Conservation (phyloP, 805 yeast genomes). For the Lipomyces oligophaga region DNA sequence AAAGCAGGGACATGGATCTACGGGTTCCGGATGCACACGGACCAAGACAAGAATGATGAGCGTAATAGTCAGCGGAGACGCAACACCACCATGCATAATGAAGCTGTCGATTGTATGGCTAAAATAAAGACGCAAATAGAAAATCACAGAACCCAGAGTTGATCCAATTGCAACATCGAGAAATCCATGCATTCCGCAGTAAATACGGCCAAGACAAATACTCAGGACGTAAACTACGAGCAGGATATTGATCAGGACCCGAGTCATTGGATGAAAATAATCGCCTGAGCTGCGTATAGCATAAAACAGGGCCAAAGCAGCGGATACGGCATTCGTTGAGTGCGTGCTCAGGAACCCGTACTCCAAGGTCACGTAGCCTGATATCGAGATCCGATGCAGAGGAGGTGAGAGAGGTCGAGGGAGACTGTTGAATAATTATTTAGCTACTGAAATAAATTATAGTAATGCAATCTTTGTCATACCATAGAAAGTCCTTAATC, state of each 20-base stretch:
- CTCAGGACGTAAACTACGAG: constrained; percentile 53
- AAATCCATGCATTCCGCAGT: constrained; percentile 97
- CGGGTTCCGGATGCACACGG: constrained; percentile 73
- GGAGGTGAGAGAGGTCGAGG: constrained; percentile 96
- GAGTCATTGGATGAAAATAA: constrained; percentile 2
- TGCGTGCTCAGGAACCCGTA: constrained; percentile 95
- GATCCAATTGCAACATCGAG: constrained; percentile 69
- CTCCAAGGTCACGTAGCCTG: constrained; percentile 85
- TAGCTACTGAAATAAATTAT: neutral
- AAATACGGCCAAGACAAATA: constrained; percentile 73
- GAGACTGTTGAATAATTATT: no score
- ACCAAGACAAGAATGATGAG: constrained; percentile 49
- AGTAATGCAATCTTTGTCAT: no score
- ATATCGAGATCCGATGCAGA: constrained; percentile 79
- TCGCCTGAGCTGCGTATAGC: constrained; percentile 7
- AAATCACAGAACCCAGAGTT: constrained; percentile 55
- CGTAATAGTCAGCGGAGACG: constrained; percentile 36
- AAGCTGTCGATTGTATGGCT: constrained; percentile 47
- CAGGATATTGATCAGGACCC: constrained; percentile 8
- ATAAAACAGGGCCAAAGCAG: constrained; percentile 50
- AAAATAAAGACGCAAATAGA: constrained; percentile 44
- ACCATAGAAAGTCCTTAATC: constrained; percentile 76
- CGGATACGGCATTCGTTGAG: constrained; percentile 90
- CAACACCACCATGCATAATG: constrained; percentile 16
- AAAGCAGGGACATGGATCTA: constrained; percentile 93